Evolutionary conservation across 2,329 filamentous ascomycete genomes (phyloP).

Genomic region (Phialemoniopsis sp.): DNA sequence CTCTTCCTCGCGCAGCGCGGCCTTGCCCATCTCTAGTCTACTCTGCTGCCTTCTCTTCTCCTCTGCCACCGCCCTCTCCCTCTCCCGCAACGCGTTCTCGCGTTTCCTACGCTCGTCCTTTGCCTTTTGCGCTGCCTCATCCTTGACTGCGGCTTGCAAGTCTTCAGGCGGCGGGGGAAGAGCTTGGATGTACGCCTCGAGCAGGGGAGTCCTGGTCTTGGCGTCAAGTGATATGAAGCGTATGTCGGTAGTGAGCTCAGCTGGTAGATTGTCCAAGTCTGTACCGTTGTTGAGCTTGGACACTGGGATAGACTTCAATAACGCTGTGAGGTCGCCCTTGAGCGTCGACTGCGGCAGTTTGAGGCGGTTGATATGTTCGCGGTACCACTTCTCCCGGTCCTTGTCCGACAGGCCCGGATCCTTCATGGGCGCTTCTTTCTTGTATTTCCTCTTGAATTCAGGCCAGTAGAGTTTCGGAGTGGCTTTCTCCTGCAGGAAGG

Average conservation of each 20-base stretch:
- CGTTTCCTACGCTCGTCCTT: constrained; percentile 50
- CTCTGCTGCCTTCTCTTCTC: constrained; percentile 57
- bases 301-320: constrained; percentile 60
- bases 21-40: constrained; percentile 57
- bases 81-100: constrained; percentile 64
- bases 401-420: constrained; percentile 68
- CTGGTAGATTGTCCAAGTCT: constrained; percentile 52
- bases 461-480: constrained; percentile 95
- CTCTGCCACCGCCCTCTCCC: constrained; percentile 58
- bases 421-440: constrained; percentile 76
- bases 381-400: constrained; percentile 75
- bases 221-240: constrained; percentile 65
- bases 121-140: constrained; percentile 44
- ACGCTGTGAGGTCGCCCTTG: constrained; percentile 63
- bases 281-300: constrained; percentile 57
- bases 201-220: constrained; percentile 56
- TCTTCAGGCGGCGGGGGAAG: constrained; percentile 55
- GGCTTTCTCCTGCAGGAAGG: constrained; percentile 75
- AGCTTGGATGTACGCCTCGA: constrained; percentile 63
- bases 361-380: constrained; percentile 66
- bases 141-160: constrained; percentile 33
- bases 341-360: constrained; percentile 62
- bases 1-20: constrained; percentile 61
- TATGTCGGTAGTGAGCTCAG: constrained; percentile 59
- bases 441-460: constrained; percentile 90